These are phyloP conservation scores for Quercus parvula DNA, from an alignment of 306 rosid species.

Conservation along the genomic window DNA sequence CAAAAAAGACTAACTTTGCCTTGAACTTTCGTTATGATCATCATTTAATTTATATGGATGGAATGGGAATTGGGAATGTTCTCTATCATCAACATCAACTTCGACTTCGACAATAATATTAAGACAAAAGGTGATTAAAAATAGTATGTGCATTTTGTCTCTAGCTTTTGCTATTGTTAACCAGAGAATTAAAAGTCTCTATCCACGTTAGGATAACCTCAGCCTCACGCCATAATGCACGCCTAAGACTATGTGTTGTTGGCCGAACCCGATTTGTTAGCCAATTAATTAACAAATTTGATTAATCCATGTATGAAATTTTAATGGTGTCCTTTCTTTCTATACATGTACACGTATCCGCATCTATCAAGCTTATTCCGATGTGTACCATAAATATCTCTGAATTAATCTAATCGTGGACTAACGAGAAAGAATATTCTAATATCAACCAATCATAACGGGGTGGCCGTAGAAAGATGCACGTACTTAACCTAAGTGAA, in stretches of 20 bases:
- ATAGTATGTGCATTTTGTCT: constrained; percentile 65
- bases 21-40: constrained; percentile 24
- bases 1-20: constrained; percentile 27
- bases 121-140: constrained; percentile 56
- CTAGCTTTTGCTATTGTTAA: constrained; percentile 24
- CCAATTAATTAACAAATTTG: constrained; percentile 3
- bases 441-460: background rate
- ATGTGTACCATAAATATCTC: constrained; percentile 18
- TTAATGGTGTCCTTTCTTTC: background rate
- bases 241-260: constrained; percentile 23
- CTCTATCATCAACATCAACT: constrained; percentile 42
- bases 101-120: constrained; percentile 40
- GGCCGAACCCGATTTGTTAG: constrained; percentile 25
- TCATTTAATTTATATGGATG: constrained; percentile 37
- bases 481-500: background rate
- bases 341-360: constrained; percentile 10
- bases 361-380: constrained; percentile 18
- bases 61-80: constrained; percentile 38
- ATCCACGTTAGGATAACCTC: constrained; percentile 50
- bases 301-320: background rate
- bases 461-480: constrained; percentile 1
- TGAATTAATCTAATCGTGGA: constrained; percentile 30
- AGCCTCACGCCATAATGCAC: constrained; percentile 44
- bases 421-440: constrained; percentile 1
- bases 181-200: constrained; percentile 4